Base-by-base conservation (phyloP, 1,284 basidiomycete genomes). In the Sporisorium exsertum region DNA sequence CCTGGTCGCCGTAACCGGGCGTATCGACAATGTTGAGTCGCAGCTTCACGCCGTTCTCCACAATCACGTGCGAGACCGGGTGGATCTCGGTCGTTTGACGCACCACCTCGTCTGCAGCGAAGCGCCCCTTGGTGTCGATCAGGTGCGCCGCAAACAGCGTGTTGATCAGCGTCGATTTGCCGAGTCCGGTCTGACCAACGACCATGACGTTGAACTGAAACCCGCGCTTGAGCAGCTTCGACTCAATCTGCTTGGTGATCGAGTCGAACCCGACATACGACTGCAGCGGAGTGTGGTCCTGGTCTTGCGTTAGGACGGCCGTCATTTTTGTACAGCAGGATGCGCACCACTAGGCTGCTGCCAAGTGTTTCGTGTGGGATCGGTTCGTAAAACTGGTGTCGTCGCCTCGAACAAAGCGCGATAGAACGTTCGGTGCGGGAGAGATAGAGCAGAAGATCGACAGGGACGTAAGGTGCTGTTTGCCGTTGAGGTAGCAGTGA, bases 21-120 rank as follows among this genome's bases (percentile, higher is more conserved):
- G 97, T 99, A 87, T 99, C 97, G 80, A 99, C 94, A 78, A 99
- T 97, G 90, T 99, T 99, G 81, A 99, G 88, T 63, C 94, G 91
- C 71, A 99, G 91, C 86, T 92, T 92, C 69, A 99, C 96, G 61
- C 94, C 94, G 80, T 98, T 98, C 87, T 99, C 96, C 59, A 92
- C 91, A 77, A 99, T 94, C 75, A 97, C 95, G 89, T 98, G 95
- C 33, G 94, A 95, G 72, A 91, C 93, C 13, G 93, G 91, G 87
- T 96, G 93, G 86, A 99, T 99, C 86, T 97, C 95, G 22, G 97
- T 98, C 10, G 96, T 99, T 87, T 94, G 92, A 80, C 94, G 90
- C 35, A 96, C 91, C 20, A 92, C 91, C 82, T 95, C 93, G 72
- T 96, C 92, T 10, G 94, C 88, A 77, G 92, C 90, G 79, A 95